Evolutionary conservation across 192 early-diverging fungal genomes (phyloP).

Genomic region (Dissophora globulifera): DNA sequence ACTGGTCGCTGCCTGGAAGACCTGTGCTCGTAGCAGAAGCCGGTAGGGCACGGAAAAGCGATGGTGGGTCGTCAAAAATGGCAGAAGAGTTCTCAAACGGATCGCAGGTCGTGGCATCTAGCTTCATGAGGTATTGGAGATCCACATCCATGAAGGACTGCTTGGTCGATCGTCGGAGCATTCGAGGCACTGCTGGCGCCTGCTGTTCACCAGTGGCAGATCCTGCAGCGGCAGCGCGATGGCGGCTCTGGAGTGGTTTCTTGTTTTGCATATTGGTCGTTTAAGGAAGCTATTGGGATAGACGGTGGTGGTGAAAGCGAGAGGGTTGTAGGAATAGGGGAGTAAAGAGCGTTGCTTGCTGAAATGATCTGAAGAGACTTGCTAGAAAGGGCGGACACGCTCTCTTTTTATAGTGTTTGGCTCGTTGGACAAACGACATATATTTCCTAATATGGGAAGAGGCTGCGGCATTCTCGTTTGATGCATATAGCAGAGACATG

Average conservation of each 20-base stretch:
- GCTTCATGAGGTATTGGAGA: constrained; percentile 45
- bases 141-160: constrained; percentile 54
- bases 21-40: constrained; percentile 5
- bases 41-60: constrained; percentile 45
- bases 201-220: constrained; percentile 2
- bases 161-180: constrained; percentile 46
- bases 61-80: constrained; percentile 43
- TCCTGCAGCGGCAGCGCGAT: constrained; percentile 12
- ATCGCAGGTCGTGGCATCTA: constrained; percentile 38
- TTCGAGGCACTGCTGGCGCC: constrained; percentile 30
- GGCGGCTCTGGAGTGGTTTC: constrained; percentile 49
- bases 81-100: constrained; percentile 50
- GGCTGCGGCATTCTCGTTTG: no score
- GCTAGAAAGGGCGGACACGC: no score
- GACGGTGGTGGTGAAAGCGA: no score
- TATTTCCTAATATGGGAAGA: no score
- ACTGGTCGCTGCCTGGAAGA: constrained; percentile 10
- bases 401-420: no score
- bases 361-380: no score
- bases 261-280: no score
- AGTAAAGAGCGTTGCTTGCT: no score
- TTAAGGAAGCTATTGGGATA: no score
- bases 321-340: no score
- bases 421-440: no score
- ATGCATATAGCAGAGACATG: no score